These are phyloP conservation scores for Trametes hirsuta DNA, from an alignment of 1,284 basidiomycete genomes.

Conservation along the genomic window DNA sequence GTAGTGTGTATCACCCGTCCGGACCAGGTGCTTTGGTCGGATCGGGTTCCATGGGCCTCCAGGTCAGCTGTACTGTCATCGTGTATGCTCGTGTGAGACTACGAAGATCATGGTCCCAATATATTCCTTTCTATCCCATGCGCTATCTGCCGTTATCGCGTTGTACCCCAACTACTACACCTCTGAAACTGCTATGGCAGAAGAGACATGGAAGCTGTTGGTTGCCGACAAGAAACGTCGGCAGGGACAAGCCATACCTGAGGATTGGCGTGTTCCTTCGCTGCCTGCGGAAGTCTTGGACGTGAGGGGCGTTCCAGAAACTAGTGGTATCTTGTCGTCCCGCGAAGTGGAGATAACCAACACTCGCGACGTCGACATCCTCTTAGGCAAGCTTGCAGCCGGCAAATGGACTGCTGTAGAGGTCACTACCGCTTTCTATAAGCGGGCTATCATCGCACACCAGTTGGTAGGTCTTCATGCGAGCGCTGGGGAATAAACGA, in stretches of 20 bases:
- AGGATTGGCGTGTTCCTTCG: conserved; percentile 46
- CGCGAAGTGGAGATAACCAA: conserved; percentile 57
- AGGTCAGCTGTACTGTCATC: not conserved
- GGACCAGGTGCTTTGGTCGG: too few relatives aligned
- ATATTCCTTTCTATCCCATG: not conserved
- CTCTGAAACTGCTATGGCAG: not conserved
- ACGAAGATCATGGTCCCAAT: too few relatives aligned
- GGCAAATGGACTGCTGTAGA: conserved; percentile 47
- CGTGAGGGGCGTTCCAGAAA: conserved; percentile 45
- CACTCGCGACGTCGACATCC: conserved; percentile 40
- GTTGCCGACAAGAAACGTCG: conserved; percentile 45
- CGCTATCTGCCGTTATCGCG: not conserved
- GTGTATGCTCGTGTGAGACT: not conserved
- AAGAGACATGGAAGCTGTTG: conserved; percentile 44
- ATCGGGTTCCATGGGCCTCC: too few relatives aligned
- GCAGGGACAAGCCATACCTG: conserved; percentile 51
- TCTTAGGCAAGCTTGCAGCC: conserved; percentile 44
- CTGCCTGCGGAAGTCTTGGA: conserved; percentile 40
- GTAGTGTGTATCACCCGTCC: too few relatives aligned
- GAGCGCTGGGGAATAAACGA: too few relatives aligned
- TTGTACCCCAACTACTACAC: not conserved
- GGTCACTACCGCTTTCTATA: conserved; percentile 60
- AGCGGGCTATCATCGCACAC: conserved; percentile 61
- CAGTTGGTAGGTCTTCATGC: conserved; percentile 48
- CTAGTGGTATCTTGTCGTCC: conserved; percentile 48